These are phyloP conservation scores for Mycena sp. DNA, from an alignment of 1,284 basidiomycete species.

Conservation along the genomic window DNA sequence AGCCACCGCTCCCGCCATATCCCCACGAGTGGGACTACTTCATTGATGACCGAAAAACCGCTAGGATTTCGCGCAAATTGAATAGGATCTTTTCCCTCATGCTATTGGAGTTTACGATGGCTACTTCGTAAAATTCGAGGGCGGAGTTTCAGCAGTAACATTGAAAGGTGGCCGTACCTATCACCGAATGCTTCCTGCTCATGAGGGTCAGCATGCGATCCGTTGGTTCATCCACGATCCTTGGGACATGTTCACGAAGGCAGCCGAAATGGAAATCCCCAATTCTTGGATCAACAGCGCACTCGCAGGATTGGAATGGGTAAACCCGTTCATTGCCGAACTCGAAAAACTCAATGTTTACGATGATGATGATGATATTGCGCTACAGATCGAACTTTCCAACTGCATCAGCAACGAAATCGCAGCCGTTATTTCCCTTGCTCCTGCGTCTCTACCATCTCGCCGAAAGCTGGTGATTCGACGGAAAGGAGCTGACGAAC, in stretches of 20 bases:
- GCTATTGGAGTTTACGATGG: slow-evolving; percentile 6
- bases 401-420: background rate
- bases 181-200: no score
- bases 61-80: slow-evolving; percentile 2
- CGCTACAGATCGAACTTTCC: background rate
- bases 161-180: no score
- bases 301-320: background rate
- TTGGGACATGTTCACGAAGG: background rate
- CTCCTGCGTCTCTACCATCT: no score
- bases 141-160: slow-evolving; percentile 5
- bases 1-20: background rate
- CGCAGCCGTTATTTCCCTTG: background rate
- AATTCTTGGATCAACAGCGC: background rate
- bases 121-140: background rate
- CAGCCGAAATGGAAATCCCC: background rate
- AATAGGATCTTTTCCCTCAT: slow-evolving; percentile 1
- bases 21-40: background rate
- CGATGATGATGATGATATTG: background rate
- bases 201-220: no score
- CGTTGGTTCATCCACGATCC: no score
- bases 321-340: background rate
- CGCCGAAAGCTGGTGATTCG: background rate
- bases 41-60: background rate
- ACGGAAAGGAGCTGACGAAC: background rate
- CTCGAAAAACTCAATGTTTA: background rate